A percentile compares a stretch with the other conserved stretches of the same genome.
These are phyloP conservation scores for Sphagnum fallax DNA, from an alignment of 228 moss, liverwort and hornwort genomes.

Conservation along the genomic window DNA sequence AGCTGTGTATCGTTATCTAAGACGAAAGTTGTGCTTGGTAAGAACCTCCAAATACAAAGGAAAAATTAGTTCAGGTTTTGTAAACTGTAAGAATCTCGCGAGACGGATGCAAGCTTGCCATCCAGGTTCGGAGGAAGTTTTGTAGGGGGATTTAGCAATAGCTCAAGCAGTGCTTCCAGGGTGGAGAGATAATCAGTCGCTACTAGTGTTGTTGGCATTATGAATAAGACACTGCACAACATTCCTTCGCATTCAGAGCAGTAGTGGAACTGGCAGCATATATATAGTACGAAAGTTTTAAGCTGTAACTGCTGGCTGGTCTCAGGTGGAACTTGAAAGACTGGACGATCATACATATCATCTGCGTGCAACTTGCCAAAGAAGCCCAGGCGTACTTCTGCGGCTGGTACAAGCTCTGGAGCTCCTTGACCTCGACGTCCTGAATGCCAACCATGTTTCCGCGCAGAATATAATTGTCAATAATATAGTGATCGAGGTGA, in stretches of 20 bases:
- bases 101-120: too few relatives aligned
- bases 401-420: constrained; percentile 52
- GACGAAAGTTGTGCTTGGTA: too few relatives aligned
- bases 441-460: constrained; percentile 45
- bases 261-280: background rate
- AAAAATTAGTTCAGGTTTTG: too few relatives aligned
- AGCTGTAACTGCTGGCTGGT: background rate
- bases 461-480: constrained; percentile 51
- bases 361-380: constrained; percentile 49
- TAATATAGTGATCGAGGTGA: constrained; percentile 58
- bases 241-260: constrained; percentile 4
- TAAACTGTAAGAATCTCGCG: too few relatives aligned
- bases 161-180: too few relatives aligned
- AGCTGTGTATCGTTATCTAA: too few relatives aligned
- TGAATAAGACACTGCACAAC: background rate
- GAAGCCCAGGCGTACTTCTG: constrained; percentile 49
- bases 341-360: constrained; percentile 58
- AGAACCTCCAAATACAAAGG: too few relatives aligned
- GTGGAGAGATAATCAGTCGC: background rate
- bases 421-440: constrained; percentile 38
- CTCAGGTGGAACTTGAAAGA: constrained; percentile 51
- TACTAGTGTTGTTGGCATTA: too few relatives aligned
- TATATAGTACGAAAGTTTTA: constrained; percentile 1
- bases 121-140: too few relatives aligned
- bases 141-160: too few relatives aligned